Conservation (phyloP, 768 basidiomycete genomes). For the Russula compacta region DNA sequence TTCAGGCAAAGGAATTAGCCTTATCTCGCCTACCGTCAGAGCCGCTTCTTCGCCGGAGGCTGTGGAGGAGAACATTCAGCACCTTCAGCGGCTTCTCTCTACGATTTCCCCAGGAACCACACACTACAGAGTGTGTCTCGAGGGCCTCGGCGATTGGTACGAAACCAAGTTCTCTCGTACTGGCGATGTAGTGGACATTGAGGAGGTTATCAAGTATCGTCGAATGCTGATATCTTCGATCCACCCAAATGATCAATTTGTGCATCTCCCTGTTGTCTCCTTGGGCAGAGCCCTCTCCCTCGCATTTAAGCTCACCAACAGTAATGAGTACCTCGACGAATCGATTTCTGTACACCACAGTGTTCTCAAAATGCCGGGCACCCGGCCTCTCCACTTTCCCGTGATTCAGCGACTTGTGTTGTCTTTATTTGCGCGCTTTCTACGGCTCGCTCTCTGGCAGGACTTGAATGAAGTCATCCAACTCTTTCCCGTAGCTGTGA, state of each 20-base stretch:
- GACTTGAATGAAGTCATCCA: not conserved
- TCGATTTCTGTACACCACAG: not conserved
- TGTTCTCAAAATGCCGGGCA: not conserved
- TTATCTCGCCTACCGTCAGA: not conserved
- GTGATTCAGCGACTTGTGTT: not conserved
- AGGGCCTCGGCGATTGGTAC: not conserved
- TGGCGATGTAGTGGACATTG: not conserved
- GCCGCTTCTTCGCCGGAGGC: not conserved
- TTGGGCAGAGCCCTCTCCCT: not conserved
- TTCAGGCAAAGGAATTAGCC: not conserved
- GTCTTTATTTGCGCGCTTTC: not conserved
- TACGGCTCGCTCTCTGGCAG: not conserved
- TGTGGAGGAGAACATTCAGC: not conserved
- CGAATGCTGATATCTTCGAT: not conserved
- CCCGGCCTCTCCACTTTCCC: not conserved
- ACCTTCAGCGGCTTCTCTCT: not conserved
- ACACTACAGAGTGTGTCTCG: not conserved
- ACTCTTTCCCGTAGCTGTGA: not conserved
- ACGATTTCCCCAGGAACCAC: not conserved
- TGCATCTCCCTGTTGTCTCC: too few relatives aligned
- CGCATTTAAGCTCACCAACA: not conserved
- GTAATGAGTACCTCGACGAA: not conserved
- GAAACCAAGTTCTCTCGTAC: not conserved
- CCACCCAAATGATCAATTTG: not conserved
- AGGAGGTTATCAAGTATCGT: not conserved